Conservation (phyloP, 164 flowering plant genomes). For the Magnolia kwangsiensis region DNA sequence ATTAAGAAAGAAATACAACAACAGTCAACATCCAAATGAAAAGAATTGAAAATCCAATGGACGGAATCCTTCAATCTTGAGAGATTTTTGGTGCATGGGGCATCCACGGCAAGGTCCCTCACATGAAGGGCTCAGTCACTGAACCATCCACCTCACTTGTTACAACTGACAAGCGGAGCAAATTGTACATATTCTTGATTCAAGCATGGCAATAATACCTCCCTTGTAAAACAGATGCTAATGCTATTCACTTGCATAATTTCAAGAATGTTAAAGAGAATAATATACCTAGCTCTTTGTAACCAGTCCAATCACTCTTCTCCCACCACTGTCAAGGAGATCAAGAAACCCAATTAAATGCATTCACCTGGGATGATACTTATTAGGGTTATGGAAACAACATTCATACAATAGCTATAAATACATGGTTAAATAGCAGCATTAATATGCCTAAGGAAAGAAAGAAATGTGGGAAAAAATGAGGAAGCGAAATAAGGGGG, state of each 20-base stretch:
- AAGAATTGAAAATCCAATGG: too few species aligned
- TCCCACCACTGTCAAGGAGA: conserved; percentile 99
- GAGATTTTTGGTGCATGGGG: too few species aligned
- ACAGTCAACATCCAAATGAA: too few species aligned
- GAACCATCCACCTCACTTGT: too few species aligned
- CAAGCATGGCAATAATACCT: not conserved
- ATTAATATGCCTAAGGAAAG: not conserved
- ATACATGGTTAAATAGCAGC: not conserved
- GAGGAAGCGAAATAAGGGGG: not conserved
- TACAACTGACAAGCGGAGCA: too few species aligned
- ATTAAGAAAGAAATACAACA: too few species aligned
- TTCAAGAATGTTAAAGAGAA: conserved; percentile 10
- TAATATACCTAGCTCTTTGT: conserved; percentile 88
- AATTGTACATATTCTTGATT: too few species aligned
- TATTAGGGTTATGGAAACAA: conserved; percentile 33
- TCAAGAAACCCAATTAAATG: conserved; percentile 71
- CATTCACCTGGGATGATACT: conserved; percentile 66
- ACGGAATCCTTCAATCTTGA: too few species aligned
- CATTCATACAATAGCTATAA: not conserved
- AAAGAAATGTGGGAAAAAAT: not conserved
- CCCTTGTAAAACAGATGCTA: not conserved
- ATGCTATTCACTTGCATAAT: not conserved
- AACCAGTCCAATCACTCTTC: conserved; percentile 99
- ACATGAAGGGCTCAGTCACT: too few species aligned
- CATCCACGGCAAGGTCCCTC: too few species aligned